Conservation (phyloP, 768 basidiomycete genomes). For the Pleurotus eryngii region DNA sequence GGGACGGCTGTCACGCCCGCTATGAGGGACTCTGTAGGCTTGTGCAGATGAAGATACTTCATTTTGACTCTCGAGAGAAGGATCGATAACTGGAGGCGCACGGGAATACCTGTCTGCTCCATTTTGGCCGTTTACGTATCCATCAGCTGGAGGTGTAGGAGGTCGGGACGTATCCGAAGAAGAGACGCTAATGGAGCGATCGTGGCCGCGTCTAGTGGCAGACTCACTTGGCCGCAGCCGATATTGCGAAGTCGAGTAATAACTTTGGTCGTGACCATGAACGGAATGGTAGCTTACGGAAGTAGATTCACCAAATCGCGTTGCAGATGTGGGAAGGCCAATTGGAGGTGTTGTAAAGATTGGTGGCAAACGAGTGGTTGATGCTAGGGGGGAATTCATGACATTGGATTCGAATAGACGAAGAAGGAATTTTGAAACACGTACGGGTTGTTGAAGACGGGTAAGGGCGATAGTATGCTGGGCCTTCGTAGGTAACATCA, state of each 20-base stretch:
- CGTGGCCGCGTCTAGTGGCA: neutral
- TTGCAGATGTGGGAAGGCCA: slow-evolving; percentile 52
- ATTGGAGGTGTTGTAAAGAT: slow-evolving; percentile 42
- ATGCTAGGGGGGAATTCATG: neutral
- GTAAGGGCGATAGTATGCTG: slow-evolving; percentile 36
- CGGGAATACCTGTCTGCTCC: neutral
- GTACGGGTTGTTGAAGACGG: slow-evolving; percentile 57
- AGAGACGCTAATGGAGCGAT: slow-evolving; percentile 2
- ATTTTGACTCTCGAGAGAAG: slow-evolving; percentile 21
- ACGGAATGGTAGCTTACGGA: slow-evolving; percentile 33
- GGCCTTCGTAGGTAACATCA: slow-evolving; percentile 19
- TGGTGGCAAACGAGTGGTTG: slow-evolving; percentile 37
- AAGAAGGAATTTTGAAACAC: slow-evolving; percentile 20
- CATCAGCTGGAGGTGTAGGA: slow-evolving; percentile 1
- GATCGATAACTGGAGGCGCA: slow-evolving; percentile 18
- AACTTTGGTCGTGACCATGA: slow-evolving; percentile 20
- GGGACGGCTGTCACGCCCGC: too few relatives aligned
- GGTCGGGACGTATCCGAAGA: slow-evolving; percentile 1
- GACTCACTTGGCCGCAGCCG: slow-evolving; percentile 2
- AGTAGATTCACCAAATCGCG: slow-evolving; percentile 39
- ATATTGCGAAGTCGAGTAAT: slow-evolving; percentile 36
- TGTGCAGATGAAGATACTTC: too few relatives aligned
- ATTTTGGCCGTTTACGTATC: neutral
- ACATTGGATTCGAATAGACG: neutral
- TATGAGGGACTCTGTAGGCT: too few relatives aligned